phyloP scores from a whole-genome alignment of 2,329 filamentous ascomycete species.

The Scedosporium aurantiacum region DNA sequence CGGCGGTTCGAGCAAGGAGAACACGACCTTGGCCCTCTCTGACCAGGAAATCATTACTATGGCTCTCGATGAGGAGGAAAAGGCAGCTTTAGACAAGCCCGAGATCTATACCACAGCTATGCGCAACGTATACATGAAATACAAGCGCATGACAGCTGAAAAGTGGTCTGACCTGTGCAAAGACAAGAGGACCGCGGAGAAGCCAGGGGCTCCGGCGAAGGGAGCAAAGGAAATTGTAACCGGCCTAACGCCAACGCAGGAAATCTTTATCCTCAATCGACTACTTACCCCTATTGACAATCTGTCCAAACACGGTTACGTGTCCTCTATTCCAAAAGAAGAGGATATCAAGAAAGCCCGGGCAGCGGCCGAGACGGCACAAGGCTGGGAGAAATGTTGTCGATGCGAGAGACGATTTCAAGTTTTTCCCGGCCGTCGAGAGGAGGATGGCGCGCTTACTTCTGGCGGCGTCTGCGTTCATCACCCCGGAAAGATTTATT shows the following conservation, averaged over 20 bases:
- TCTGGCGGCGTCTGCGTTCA: conserved; percentile 69
- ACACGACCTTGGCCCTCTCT: conserved; percentile 44
- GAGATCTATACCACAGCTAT: conserved; percentile 74
- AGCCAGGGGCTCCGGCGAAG: conserved; percentile 5
- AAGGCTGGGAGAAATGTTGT: conserved; percentile 81
- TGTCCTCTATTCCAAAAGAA: conserved; percentile 53
- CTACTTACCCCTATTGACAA: conserved; percentile 53
- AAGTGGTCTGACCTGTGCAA: conserved; percentile 48
- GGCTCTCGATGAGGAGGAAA: conserved; percentile 69
- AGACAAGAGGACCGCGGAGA: conserved; percentile 30
- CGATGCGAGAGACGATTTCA: conserved; percentile 80
- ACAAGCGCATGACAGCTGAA: conserved; percentile 61
- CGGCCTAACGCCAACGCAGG: conserved; percentile 55
- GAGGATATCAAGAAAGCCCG: conserved; percentile 56
- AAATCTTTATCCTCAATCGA: conserved; percentile 51
- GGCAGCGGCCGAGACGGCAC: conserved; percentile 52
- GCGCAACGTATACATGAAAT: conserved; percentile 65
- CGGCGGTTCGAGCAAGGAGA: conserved; percentile 35
- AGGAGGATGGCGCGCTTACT: conserved; percentile 63
- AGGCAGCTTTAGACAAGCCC: conserved; percentile 53
- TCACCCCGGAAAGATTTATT: conserved; percentile 64
- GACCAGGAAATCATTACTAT: conserved; percentile 57
- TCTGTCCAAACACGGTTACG: conserved; percentile 64
- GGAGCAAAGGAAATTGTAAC: conserved; percentile 49
- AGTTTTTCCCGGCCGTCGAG: conserved; percentile 76